Evolutionary conservation across 1,139 yeast species (phyloP), one percentile per base, ranked within the genome.

Genomic region (Pichia sp.): DNA sequence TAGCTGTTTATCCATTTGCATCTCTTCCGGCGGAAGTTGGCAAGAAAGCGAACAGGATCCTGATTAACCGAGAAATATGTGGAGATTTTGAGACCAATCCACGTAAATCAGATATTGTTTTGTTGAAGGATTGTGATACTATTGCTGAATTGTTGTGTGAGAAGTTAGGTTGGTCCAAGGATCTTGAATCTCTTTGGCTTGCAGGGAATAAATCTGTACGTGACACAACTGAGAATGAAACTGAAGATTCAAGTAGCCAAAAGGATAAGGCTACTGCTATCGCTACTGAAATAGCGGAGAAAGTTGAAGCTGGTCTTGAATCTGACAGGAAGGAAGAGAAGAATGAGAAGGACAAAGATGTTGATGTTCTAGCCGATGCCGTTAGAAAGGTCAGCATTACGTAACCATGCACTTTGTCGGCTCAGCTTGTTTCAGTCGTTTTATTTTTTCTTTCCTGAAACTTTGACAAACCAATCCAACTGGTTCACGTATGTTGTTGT

Each of bases 1-100:
- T 92, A 48, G 82, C 92, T 0, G 98, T 93, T 1, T 82, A 81
- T 58, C 99, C 99, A 1, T 93, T 92, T 76, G 96, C 97, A 0
- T 75, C 82, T 8, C 72, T 92, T 50, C 97, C 97, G 0, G 72
- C 80, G 3, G 90, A 87, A 64, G 80, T 85, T 0, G 75, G 75
- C 2, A 61, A 64, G 1, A 65, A 70, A 1, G 71, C 80, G n/a
- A 67, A 76, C 5, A 74, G 98, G 56, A 81, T 86, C 0, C 74
- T 92, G 57, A 78, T 90, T 40, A 92, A 93, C 66, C 77, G 79
- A 55, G 97, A 88, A 57, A 64, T 72, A 0, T 97, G 89, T 4
- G 98, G 98, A 0, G 85, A 81, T 60, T 86, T 86, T 62, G 71
- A 72, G 51, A 57, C 70, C 11, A 74, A 78, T 10, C 73, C 77